phyloP scores from a whole-genome alignment of 2,329 filamentous ascomycete species.

The Fusarium verrucosum region DNA sequence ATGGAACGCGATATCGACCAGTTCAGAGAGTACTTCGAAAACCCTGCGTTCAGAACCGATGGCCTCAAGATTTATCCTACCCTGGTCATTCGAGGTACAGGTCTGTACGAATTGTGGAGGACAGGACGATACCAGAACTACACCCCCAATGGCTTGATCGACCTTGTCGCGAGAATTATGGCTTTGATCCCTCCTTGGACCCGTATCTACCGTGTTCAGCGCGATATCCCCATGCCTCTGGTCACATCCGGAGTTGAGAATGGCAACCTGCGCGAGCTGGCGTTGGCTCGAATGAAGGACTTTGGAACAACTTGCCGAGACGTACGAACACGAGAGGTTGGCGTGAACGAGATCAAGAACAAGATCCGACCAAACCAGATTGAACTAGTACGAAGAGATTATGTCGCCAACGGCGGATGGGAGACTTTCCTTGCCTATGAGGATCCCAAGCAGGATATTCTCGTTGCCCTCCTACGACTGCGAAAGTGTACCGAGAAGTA shows the following conservation, averaged over 20 bases:
- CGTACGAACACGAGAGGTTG: constrained; percentile 94
- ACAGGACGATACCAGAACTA: constrained; percentile 99
- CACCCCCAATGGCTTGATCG: constrained; percentile 94
- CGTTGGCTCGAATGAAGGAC: constrained; percentile 97
- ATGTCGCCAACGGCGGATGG: constrained; percentile 95
- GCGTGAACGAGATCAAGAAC: constrained; percentile 98
- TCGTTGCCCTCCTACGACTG: constrained; percentile 88
- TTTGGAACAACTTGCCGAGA: constrained; percentile 97
- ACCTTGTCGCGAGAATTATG: constrained; percentile 94
- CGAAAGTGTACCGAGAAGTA: constrained; percentile 91
- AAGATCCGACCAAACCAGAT: constrained; percentile 97
- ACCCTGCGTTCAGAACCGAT: constrained; percentile 93
- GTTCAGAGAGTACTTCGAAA: constrained; percentile 98
- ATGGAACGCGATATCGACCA: constrained; percentile 98
- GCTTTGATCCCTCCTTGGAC: constrained; percentile 97
- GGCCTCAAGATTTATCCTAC: constrained; percentile 98
- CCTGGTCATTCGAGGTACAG: constrained; percentile 94
- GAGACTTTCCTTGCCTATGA: constrained; percentile 98
- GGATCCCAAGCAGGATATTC: constrained; percentile 97
- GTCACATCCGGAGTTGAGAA: constrained; percentile 99
- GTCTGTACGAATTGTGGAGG: constrained; percentile 95
- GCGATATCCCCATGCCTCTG: constrained; percentile 99
- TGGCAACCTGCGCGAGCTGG: constrained; percentile 92
- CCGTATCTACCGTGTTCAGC: constrained; percentile 96
- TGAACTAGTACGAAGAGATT: constrained; percentile 92